These are phyloP conservation scores for Pyrenophora graminea DNA, from an alignment of 2,329 filamentous ascomycete species.

Conservation along the genomic window DNA sequence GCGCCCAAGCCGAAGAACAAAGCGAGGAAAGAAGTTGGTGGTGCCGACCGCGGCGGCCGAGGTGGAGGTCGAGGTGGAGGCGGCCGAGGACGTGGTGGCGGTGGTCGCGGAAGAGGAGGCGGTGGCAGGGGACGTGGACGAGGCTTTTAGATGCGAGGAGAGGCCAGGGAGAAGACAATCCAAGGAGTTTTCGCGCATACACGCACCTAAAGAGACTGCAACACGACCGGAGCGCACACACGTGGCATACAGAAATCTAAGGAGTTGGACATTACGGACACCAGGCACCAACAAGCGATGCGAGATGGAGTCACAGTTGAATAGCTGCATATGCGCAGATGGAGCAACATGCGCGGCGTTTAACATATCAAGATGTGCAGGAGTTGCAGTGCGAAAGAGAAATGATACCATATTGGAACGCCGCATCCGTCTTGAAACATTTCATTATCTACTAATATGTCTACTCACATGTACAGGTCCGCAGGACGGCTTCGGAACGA, in stretches of 20 bases:
- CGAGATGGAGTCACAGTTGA: constrained; percentile 21
- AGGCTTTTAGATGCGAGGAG: constrained; percentile 26
- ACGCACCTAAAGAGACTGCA: constrained; percentile 6
- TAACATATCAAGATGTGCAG: constrained; percentile 20
- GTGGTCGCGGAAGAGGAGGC: constrained; percentile 48
- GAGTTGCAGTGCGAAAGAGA: constrained; percentile 24
- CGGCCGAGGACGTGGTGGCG: constrained; percentile 45
- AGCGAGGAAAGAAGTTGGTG: constrained; percentile 82
- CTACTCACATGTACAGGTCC: constrained; percentile 1
- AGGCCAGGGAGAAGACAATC: constrained; percentile 8
- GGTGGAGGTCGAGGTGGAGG: constrained; percentile 41
- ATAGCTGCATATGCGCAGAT: constrained; percentile 13
- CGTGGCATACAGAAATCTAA: constrained; percentile 11
- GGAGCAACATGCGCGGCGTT: constrained; percentile 27
- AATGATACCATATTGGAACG: constrained; percentile 32
- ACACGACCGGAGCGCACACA: constrained; percentile 1
- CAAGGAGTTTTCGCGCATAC: neutral
- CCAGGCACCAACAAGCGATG: constrained; percentile 24
- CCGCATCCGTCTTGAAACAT: neutral
- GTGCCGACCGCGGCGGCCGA: constrained; percentile 52
- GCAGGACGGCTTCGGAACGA: neutral
- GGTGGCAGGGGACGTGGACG: constrained; percentile 49
- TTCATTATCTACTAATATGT: neutral
- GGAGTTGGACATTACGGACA: constrained; percentile 22
- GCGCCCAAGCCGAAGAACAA: constrained; percentile 99